Base-by-base conservation (phyloP, 1,139 yeast species). In the Pneumocystis murina region DNA sequence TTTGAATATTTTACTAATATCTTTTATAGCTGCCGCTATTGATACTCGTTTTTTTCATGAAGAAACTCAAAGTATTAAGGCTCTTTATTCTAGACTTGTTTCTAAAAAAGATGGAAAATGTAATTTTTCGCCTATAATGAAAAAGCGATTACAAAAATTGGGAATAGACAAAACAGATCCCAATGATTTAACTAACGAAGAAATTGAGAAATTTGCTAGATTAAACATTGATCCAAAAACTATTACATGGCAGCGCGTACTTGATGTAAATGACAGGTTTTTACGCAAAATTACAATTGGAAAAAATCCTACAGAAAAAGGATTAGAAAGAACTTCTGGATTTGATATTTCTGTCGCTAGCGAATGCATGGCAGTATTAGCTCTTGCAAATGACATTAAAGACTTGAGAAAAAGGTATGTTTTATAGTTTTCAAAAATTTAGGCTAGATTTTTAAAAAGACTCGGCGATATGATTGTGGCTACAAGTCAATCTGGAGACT, bases 21-120 rank as follows among this genome's bases (percentile, higher is more conserved):
- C 4, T 48, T 48, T 48, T 10, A 20, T 40, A 58, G 97, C 97
- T 66, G 98, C 98, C 65, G 98, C 98, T 54, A 86, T 92, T 70
- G 98, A 92, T 76, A 90, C 98, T 16, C 85, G 98, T 76, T 90
- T 92, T 82, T 92, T 92, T 84, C 98, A 92, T 76, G 98, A 92
- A 78, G 76, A 80, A 69, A 87, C 97, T n/a, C 97, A 90, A 77
- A 85, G 86, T 74, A 95, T 89, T 75, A 89, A 84, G 64, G 87
- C 91, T 59, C 81, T 92, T 68, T 90, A 85, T 79, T 87, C 83
- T 75, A 83, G 97, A 75, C 79, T 91, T 71, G 95, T 89, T 12
- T 97, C 97, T 57, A 82, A 83, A 63, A 88, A 88, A 76, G 88
- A 87, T 76, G 96, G 96, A 60, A 79, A 75, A 62, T 84, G 96